Percentiles rank a stretch among this genome's conserved stretches.
Conservation (phyloP, 2,329 filamentous ascomycete genomes). For the Coniosporium tulheliwenetii region DNA sequence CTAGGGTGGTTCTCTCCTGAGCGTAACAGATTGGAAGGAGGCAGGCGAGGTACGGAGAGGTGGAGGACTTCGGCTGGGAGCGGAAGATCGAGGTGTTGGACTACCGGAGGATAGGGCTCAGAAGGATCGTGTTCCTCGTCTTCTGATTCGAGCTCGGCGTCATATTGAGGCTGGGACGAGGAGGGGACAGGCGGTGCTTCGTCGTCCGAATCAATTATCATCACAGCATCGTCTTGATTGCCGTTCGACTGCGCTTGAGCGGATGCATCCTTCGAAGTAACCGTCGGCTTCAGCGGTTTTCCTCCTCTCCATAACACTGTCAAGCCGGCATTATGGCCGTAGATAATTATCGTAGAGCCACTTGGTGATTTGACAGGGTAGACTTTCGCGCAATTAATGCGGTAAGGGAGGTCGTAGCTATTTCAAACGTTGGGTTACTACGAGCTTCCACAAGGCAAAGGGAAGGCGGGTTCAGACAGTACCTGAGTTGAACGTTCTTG, state of each 20-base stretch:
- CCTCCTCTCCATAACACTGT: slow-evolving; percentile 46
- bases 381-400: slow-evolving; percentile 37
- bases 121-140: slow-evolving; percentile 43
- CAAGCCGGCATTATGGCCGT: slow-evolving; percentile 42
- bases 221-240: slow-evolving; percentile 27
- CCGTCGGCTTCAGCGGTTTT: slow-evolving; percentile 23
- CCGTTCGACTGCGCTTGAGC: slow-evolving; percentile 24
- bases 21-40: slow-evolving; percentile 14
- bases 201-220: slow-evolving; percentile 42
- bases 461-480: slow-evolving; percentile 5
- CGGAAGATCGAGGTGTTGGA: slow-evolving; percentile 38
- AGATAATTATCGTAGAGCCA: slow-evolving; percentile 45
- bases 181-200: slow-evolving; percentile 25
- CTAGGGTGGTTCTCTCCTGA: slow-evolving; percentile 24
- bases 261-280: slow-evolving; percentile 6
- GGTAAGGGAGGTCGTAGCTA: slow-evolving; percentile 46
- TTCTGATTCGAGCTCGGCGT: slow-evolving; percentile 33
- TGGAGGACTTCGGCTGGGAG: slow-evolving; percentile 37
- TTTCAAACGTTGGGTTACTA: slow-evolving; percentile 1
- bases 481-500: not conserved
- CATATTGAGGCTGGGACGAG: slow-evolving; percentile 5
- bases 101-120: slow-evolving; percentile 35
- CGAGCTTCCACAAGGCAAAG: slow-evolving; percentile 7
- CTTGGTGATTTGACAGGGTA: slow-evolving; percentile 45
- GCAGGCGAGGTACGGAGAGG: slow-evolving; percentile 31